Conservation (phyloP, 257 asterid species). For the Solanum medicagineum region DNA sequence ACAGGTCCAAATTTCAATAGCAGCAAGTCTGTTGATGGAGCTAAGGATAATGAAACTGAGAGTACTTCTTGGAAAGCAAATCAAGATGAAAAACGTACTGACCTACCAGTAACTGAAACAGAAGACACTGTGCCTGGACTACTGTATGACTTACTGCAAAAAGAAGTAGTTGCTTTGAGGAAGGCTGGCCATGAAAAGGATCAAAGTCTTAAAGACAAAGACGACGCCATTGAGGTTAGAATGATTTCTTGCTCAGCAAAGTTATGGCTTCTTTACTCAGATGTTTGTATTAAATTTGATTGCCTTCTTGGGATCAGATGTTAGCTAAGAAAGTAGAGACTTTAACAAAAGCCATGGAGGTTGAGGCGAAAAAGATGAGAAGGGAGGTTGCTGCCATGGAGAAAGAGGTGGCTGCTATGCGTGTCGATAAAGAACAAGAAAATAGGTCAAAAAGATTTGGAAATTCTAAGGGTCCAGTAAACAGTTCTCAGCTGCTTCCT, state of each 20-base stretch:
- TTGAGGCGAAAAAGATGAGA: slow-evolving; percentile 96
- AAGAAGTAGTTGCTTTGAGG: slow-evolving; percentile 77
- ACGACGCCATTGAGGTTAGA: slow-evolving; percentile 87
- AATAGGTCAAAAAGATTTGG: slow-evolving; percentile 55
- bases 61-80: slow-evolving; percentile 55
- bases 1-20: slow-evolving; percentile 81
- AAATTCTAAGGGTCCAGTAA: slow-evolving; percentile 48
- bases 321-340: slow-evolving; percentile 94
- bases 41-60: slow-evolving; percentile 55
- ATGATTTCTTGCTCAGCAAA: not conserved
- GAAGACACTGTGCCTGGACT: slow-evolving; percentile 74
- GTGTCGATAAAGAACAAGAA: slow-evolving; percentile 82
- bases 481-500: slow-evolving; percentile 57
- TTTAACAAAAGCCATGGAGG: slow-evolving; percentile 92
- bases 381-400: slow-evolving; percentile 97
- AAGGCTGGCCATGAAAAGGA: slow-evolving; percentile 88
- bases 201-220: slow-evolving; percentile 95
- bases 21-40: slow-evolving; percentile 81
- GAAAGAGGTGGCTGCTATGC: slow-evolving; percentile 98
- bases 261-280: not conserved
- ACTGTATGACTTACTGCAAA: slow-evolving; percentile 69
- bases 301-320: slow-evolving; percentile 32
- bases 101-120: slow-evolving; percentile 39
- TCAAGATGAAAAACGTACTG: slow-evolving; percentile 52
- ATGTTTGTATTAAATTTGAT: not conserved